These are phyloP conservation scores for Verticillium nubilum DNA, from an alignment of 2,329 filamentous ascomycete genomes.

Conservation along the genomic window DNA sequence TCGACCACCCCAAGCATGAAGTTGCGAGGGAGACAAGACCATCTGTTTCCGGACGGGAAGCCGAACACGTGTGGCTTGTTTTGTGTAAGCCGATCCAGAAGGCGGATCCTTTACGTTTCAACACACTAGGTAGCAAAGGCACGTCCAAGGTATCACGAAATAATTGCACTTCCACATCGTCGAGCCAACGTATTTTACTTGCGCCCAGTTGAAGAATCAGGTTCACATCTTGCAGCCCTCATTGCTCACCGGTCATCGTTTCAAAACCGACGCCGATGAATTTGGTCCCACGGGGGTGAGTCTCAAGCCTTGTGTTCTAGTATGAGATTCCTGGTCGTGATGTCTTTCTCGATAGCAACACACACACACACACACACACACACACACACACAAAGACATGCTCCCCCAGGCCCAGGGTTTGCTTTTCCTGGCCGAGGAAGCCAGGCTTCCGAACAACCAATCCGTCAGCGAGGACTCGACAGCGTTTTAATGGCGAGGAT, in stretches of 20 bases:
- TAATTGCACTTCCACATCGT: not conserved
- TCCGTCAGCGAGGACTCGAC: not conserved
- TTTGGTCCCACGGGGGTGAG: not conserved
- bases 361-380: no score
- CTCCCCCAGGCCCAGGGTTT: not conserved
- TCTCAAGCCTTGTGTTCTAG: not conserved
- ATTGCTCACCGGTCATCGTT: not conserved
- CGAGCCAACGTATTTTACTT: not conserved
- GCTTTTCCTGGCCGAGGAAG: not conserved
- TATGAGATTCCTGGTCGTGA: no score
- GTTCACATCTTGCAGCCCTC: not conserved
- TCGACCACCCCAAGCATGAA: not conserved
- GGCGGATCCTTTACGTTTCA: not conserved
- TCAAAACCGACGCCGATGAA: not conserved
- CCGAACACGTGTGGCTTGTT: not conserved
- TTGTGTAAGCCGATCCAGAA: not conserved
- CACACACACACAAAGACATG: no score
- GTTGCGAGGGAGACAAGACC: not conserved
- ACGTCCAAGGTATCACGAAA: not conserved
- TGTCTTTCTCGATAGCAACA: no score
- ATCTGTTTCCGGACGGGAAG: not conserved
- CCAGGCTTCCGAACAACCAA: not conserved
- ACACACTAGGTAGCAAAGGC: not conserved
- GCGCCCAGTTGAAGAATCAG: not conserved
- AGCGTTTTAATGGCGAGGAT: not conserved